These are phyloP conservation scores for Hortiboletus campestris DNA, from an alignment of 768 basidiomycete species.

Conservation along the genomic window DNA sequence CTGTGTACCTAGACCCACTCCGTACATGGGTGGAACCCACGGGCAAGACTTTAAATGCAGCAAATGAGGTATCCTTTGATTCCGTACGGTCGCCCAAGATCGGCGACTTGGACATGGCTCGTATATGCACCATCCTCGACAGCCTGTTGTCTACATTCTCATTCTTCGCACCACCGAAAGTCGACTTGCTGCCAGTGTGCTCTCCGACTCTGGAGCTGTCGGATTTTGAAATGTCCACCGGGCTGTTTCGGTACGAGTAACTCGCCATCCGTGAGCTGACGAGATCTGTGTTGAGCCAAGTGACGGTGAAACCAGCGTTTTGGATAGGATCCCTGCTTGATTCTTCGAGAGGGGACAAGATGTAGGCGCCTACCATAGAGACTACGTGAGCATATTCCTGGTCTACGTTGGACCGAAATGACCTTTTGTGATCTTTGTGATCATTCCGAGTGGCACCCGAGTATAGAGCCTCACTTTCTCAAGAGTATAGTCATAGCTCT, in stretches of 20 bases:
- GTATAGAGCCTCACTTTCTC: conserved; percentile 91
- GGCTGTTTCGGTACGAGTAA: conserved; percentile 79
- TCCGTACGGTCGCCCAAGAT: conserved; percentile 35
- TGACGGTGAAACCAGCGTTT: conserved; percentile 84
- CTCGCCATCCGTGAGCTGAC: conserved; percentile 71
- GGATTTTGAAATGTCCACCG: conserved; percentile 31
- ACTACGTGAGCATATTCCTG: not conserved
- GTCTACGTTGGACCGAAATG: not conserved
- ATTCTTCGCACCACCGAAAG: not conserved
- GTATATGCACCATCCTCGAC: conserved; percentile 29
- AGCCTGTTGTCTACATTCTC: conserved; percentile 15
- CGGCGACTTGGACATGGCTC: conserved; percentile 24
- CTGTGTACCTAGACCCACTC: conserved; percentile 45
- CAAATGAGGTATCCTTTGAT: conserved; percentile 47
- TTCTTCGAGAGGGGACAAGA: conserved; percentile 90
- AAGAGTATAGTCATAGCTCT: conserved; percentile 93
- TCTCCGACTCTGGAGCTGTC: not conserved
- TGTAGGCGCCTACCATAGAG: conserved; percentile 75
- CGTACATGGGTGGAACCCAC: conserved; percentile 58
- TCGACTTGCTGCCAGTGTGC: not conserved
- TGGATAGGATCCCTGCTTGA: conserved; percentile 83
- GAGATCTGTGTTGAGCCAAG: conserved; percentile 73
- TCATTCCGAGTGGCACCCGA: conserved; percentile 82
- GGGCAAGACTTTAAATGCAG: conserved; percentile 78
- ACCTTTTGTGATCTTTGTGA: conserved; percentile 80